phyloP scores from a whole-genome alignment of 2,329 filamentous ascomycete species.

The Cytospora schulzeri region DNA sequence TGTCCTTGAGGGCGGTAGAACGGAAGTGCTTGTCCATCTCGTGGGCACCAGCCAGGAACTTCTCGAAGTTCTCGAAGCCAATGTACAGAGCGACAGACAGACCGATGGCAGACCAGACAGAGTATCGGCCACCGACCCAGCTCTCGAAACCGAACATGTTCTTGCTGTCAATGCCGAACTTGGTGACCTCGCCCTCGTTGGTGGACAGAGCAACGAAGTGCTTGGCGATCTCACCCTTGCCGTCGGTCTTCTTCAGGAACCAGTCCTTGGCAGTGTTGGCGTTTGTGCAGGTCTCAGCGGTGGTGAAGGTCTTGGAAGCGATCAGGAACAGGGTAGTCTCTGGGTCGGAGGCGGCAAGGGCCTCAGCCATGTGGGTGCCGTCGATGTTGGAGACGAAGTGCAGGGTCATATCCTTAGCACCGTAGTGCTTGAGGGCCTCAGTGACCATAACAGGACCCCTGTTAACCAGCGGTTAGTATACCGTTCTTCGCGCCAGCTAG shows the following conservation, averaged over 20 bases:
- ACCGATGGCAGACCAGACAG: constrained; percentile 98
- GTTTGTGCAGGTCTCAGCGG: constrained; percentile 94
- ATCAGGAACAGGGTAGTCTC: constrained; percentile 99
- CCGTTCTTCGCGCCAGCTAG: neutral
- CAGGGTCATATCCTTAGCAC: constrained; percentile 79
- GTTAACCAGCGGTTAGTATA: constrained; percentile 33
- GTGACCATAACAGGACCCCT: constrained; percentile 99
- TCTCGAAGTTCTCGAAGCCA: constrained; percentile 95
- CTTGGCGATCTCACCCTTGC: constrained; percentile 90
- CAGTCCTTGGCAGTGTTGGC: constrained; percentile 95
- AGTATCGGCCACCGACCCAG: constrained; percentile 98
- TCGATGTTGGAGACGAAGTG: constrained; percentile 99
- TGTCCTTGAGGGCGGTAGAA: constrained; percentile 85
- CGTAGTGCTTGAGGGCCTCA: constrained; percentile 94
- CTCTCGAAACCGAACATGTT: constrained; percentile 99
- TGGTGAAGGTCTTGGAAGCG: constrained; percentile 99
- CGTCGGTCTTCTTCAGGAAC: constrained; percentile 81
- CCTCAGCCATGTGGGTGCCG: constrained; percentile 95
- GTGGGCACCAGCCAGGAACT: constrained; percentile 92
- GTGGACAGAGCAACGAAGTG: constrained; percentile 98
- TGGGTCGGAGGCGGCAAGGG: constrained; percentile 82
- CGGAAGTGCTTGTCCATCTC: constrained; percentile 99
- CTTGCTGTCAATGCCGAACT: constrained; percentile 97
- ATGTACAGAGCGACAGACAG: constrained; percentile 93
- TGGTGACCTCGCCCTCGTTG: constrained; percentile 92